Evolutionary conservation across 257 asterid species (phyloP).

Genomic region (Penstemon newberryi): DNA sequence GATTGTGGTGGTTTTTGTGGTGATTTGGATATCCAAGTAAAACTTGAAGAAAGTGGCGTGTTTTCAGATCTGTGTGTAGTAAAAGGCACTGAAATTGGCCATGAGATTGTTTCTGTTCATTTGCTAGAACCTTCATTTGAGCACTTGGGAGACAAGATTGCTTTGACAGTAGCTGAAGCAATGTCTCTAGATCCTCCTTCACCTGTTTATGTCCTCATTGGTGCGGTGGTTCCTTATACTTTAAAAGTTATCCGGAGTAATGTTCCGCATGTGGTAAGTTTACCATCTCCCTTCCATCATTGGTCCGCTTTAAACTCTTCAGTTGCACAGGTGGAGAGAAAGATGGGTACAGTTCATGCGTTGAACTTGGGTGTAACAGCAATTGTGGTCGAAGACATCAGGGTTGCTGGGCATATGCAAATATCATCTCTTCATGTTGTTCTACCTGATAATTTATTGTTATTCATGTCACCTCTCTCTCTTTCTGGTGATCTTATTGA

Average conservation of each 20-base stretch:
- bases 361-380: slow-evolving; percentile 65
- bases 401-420: slow-evolving; percentile 85
- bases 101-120: slow-evolving; percentile 76
- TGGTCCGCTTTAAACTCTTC: slow-evolving; percentile 80
- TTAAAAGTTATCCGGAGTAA: slow-evolving; percentile 76
- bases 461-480: slow-evolving; percentile 62
- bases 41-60: slow-evolving; percentile 80
- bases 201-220: slow-evolving; percentile 77
- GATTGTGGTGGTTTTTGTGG: slow-evolving; percentile 93
- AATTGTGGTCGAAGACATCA: slow-evolving; percentile 73
- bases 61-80: slow-evolving; percentile 82
- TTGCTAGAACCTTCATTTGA: slow-evolving; percentile 64
- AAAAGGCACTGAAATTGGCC: slow-evolving; percentile 87
- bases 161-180: slow-evolving; percentile 91
- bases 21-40: slow-evolving; percentile 81
- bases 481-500: slow-evolving; percentile 51
- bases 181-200: slow-evolving; percentile 93
- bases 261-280: slow-evolving; percentile 57
- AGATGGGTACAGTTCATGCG: slow-evolving; percentile 61
- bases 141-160: slow-evolving; percentile 65
- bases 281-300: slow-evolving; percentile 77
- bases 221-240: slow-evolving; percentile 66
- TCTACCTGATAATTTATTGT: slow-evolving; percentile 65
- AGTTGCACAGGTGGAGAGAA: slow-evolving; percentile 68
- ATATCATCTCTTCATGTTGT: slow-evolving; percentile 80